phyloP scores from a whole-genome alignment of 2,329 filamentous ascomycete genomes.

The Intubia oerlemansii region DNA sequence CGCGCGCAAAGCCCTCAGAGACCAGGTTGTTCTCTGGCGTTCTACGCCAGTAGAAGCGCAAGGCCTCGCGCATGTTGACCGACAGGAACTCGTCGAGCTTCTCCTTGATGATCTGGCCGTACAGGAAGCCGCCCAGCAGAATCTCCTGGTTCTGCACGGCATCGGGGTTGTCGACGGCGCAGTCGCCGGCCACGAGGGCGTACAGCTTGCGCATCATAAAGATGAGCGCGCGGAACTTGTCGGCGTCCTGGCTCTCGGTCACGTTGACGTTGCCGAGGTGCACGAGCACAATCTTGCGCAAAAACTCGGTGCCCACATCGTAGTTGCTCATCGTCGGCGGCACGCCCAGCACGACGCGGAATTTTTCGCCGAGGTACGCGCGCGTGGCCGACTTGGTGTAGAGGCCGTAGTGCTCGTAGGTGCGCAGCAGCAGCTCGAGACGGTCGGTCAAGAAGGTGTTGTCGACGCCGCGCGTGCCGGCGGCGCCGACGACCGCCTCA shows the following conservation, averaged over 20 bases:
- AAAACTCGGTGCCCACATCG: constrained; percentile 76
- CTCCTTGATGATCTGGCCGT: constrained; percentile 91
- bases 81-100: constrained; percentile 72
- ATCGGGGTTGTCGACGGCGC: constrained; percentile 86
- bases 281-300: constrained; percentile 75
- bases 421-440: constrained; percentile 75
- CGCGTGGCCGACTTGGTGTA: constrained; percentile 67
- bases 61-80: constrained; percentile 24
- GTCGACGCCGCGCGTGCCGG: constrained; percentile 53
- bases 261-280: constrained; percentile 77
- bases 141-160: constrained; percentile 93
- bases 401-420: constrained; percentile 77
- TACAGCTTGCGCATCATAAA: constrained; percentile 97
- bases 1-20: constrained; percentile 54
- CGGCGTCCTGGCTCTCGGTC: constrained; percentile 60
- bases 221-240: constrained; percentile 85
- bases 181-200: constrained; percentile 77
- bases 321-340: constrained; percentile 70
- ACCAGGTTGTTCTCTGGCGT: constrained; percentile 49
- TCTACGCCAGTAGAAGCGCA: constrained; percentile 35
- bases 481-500: constrained; percentile 67
- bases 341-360: constrained; percentile 69
- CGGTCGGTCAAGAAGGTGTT: constrained; percentile 92
- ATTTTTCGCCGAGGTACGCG: constrained; percentile 76
- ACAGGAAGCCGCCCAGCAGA: constrained; percentile 78